Percentiles rank a stretch among this genome's conserved stretches.
These are phyloP conservation scores for Russula foetens DNA, from an alignment of 768 basidiomycete genomes.

Conservation along the genomic window DNA sequence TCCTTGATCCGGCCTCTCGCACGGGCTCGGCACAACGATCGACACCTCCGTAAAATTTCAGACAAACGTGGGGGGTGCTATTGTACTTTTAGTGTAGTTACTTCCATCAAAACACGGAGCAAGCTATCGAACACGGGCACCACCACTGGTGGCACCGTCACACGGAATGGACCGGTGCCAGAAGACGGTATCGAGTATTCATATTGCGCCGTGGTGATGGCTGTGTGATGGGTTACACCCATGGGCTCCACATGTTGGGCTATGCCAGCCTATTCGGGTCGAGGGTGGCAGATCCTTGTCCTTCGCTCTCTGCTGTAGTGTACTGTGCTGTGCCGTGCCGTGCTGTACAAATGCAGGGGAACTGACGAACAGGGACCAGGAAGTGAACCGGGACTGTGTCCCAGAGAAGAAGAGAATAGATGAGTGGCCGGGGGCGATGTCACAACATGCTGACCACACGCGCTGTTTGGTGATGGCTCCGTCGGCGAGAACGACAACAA, in stretches of 20 bases:
- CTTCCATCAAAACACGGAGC: too few relatives aligned
- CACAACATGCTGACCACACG: slow-evolving; percentile 20
- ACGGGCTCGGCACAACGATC: neutral
- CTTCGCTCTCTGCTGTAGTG: too few relatives aligned
- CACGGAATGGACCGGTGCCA: neutral
- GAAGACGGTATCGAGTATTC: neutral
- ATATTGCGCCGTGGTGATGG: neutral
- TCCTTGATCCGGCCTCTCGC: neutral
- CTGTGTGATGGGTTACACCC: slow-evolving; percentile 4
- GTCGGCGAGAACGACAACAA: slow-evolving; percentile 20
- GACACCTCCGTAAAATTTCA: too few relatives aligned
- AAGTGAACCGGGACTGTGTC: slow-evolving; percentile 7
- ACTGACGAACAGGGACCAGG: neutral
- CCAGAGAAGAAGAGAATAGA: slow-evolving; percentile 18
- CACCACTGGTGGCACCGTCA: neutral
- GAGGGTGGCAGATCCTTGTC: too few relatives aligned
- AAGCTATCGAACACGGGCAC: too few relatives aligned
- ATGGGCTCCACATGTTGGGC: neutral
- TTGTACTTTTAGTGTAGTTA: too few relatives aligned
- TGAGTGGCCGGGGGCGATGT: slow-evolving; percentile 14
- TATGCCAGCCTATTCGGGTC: slow-evolving; percentile 1
- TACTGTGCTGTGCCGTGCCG: neutral
- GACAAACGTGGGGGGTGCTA: too few relatives aligned
- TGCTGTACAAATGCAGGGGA: neutral
- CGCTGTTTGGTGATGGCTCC: slow-evolving; percentile 17